Evolutionary conservation across 73 alveolate genomes (phyloP), one percentile per base, ranked within the genome.

Genomic region (Paramecium sonneborni): DNA sequence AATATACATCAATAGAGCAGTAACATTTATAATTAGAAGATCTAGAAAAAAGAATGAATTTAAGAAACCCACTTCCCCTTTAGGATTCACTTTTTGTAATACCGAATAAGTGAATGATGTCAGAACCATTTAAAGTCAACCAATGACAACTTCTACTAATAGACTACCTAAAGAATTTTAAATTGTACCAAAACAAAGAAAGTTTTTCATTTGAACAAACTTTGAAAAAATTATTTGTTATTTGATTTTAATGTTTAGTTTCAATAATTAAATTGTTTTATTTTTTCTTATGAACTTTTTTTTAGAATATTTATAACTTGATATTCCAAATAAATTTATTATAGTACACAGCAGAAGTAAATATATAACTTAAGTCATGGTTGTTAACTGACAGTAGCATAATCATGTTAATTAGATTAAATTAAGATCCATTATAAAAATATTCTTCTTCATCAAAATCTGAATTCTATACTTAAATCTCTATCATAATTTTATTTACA

Each of bases 391-490:
- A 52, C 18, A 62, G 44, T 30, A 62, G 11, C 10, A 62, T 44
- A 6, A 62, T 62, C 84, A 62, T 62, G 44, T 62, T 62, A 26
- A 62, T 62, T 26, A 62, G 44, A 30, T 62, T 26, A 62, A 30
- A 62, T 28, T 32, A 23, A 11, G 43, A 21, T 62, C 84, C 84
- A 12, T 30, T 62, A 12, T 62, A 62, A 12, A 26, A 62, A 21
- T 62, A 43, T 62, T 62, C 84, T 62, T 62, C 84, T 23, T 62
- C 84, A 62, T 62, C 84, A 62, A 20, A 26, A 62, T 52, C 68
- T 52, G 84, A 30, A 62, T 26, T 30, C 24, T 14, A 12, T 30
- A 43, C 44, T 32, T 26, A 24, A 30, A 62, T 62, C 46, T 62
- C 84, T 20, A 62, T 62, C 20, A 62, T 62, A n/a, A 46, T 62